Percentiles rank a stretch among this genome's conserved stretches.
These are phyloP conservation scores for Zygosaccharomyces pseudobailii DNA, from an alignment of 1,139 yeast genomes.

Conservation along the genomic window DNA sequence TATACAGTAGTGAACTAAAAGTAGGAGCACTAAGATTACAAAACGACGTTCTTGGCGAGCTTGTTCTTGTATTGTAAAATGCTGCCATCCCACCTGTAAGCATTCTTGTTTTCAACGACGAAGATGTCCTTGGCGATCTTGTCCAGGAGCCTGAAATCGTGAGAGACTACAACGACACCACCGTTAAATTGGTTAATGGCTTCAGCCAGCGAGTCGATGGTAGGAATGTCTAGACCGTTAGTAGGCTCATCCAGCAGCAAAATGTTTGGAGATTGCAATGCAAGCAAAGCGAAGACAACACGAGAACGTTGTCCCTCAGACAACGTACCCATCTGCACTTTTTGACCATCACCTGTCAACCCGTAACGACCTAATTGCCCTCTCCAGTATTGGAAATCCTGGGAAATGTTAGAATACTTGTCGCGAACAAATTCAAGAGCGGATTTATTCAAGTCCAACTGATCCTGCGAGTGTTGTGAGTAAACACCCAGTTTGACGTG, in stretches of 20 bases:
- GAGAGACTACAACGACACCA: conserved; percentile 98
- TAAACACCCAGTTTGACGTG: conserved; percentile 98
- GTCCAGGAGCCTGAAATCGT: conserved; percentile 97
- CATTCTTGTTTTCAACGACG: conserved; percentile 91
- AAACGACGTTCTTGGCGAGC: conserved; percentile 82
- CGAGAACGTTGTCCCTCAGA: conserved; percentile 99
- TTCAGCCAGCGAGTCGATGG: conserved; percentile 95
- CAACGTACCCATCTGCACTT: conserved; percentile 96
- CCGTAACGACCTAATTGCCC: conserved; percentile 97
- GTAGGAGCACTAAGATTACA: conserved; percentile 37
- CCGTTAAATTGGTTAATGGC: conserved; percentile 93
- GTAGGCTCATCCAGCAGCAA: conserved; percentile 98
- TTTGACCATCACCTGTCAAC: conserved; percentile 97
- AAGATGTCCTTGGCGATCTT: conserved; percentile 96
- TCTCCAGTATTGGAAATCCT: conserved; percentile 99
- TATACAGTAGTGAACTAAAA: neutral
- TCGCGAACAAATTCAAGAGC: conserved; percentile 97
- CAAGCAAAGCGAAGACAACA: conserved; percentile 94
- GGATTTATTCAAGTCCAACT: conserved; percentile 88
- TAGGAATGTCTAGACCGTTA: conserved; percentile 96
- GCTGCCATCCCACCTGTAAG: conserved; percentile 92
- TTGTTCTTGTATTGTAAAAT: conserved; percentile 90
- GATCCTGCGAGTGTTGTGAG: conserved; percentile 98
- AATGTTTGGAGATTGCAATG: conserved; percentile 92
- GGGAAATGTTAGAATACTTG: conserved; percentile 81